Evolutionary conservation across 495 filamentous ascomycete genomes (phyloP).

Genomic region (Penicillium egyptiacum): DNA sequence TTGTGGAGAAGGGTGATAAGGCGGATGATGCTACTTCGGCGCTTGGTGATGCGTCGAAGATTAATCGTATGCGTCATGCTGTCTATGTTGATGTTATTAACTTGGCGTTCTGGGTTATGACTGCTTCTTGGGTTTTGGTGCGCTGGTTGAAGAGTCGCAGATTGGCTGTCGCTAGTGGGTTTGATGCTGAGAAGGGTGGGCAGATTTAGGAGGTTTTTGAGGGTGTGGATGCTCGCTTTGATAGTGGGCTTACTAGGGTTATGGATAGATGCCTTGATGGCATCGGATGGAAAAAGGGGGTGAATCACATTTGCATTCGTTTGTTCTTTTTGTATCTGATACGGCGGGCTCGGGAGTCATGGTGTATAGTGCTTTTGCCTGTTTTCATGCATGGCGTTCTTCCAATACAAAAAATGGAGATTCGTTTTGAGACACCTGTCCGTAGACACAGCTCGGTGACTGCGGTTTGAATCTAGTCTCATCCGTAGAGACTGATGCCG

Average conservation of each 20-base stretch:
- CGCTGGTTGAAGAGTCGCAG: constrained; percentile 37
- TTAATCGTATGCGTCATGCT: constrained; percentile 78
- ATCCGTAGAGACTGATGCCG: not conserved
- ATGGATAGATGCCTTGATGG: constrained; percentile 3
- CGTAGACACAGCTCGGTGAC: not conserved
- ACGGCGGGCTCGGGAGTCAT: not conserved
- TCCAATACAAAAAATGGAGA: not conserved
- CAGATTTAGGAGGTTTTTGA: constrained; percentile 7
- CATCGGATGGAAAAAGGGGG: not conserved
- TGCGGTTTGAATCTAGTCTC: not conserved
- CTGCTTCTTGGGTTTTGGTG: constrained; percentile 43
- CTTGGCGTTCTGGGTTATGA: constrained; percentile 69
- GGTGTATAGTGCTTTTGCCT: not conserved
- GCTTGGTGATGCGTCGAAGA: constrained; percentile 32
- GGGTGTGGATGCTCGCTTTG: not conserved
- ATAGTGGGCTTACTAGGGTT: not conserved
- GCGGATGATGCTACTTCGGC: constrained; percentile 4
- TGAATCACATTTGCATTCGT: not conserved
- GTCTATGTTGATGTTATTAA: constrained; percentile 81
- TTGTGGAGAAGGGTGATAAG: constrained; percentile 49
- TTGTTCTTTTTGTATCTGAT: not conserved
- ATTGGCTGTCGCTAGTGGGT: constrained; percentile 3
- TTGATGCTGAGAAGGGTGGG: constrained; percentile 24
- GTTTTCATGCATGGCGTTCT: not conserved
- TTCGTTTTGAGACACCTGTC: not conserved